Evolutionary conservation across 768 basidiomycete species (phyloP).

Genomic region (Suillus sp.): DNA sequence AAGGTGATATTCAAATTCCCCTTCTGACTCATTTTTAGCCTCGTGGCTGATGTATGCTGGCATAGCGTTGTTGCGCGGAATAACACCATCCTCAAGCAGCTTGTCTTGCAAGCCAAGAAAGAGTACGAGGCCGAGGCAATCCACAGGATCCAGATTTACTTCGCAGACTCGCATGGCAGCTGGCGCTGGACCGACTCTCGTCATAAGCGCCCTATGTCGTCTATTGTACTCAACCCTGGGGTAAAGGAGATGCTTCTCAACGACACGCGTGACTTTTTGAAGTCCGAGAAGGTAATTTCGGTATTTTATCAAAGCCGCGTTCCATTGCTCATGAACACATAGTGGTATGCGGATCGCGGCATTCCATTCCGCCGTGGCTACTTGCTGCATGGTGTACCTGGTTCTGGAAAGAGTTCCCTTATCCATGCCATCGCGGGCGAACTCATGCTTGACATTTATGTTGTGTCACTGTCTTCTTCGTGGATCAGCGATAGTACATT

Average conservation of each 20-base stretch:
- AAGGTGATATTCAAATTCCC: slow-evolving; percentile 46
- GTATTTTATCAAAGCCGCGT: slow-evolving; percentile 10
- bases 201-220: slow-evolving; percentile 86
- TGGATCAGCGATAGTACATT: slow-evolving; percentile 90
- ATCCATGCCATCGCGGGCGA: slow-evolving; percentile 89
- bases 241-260: slow-evolving; percentile 88
- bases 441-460: slow-evolving; percentile 89
- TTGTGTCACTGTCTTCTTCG: slow-evolving; percentile 81
- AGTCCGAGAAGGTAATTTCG: slow-evolving; percentile 68
- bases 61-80: slow-evolving; percentile 78
- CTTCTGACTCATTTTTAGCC: slow-evolving; percentile 7
- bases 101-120: slow-evolving; percentile 87
- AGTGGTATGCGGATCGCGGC: slow-evolving; percentile 94
- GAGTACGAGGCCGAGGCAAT: slow-evolving; percentile 87
- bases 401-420: slow-evolving; percentile 83
- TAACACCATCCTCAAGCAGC: slow-evolving; percentile 84
- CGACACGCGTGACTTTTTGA: slow-evolving; percentile 82
- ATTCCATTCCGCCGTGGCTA: slow-evolving; percentile 91
- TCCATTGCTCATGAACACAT: slow-evolving; percentile 13
- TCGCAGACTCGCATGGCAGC: slow-evolving; percentile 83
- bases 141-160: slow-evolving; percentile 87
- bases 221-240: slow-evolving; percentile 85
- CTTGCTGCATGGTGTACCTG: slow-evolving; percentile 81
- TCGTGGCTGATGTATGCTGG: slow-evolving; percentile 18
- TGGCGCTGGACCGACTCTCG: slow-evolving; percentile 89